phyloP scores from a whole-genome alignment of 1,284 basidiomycete species.

The Leccinum solheimii region DNA sequence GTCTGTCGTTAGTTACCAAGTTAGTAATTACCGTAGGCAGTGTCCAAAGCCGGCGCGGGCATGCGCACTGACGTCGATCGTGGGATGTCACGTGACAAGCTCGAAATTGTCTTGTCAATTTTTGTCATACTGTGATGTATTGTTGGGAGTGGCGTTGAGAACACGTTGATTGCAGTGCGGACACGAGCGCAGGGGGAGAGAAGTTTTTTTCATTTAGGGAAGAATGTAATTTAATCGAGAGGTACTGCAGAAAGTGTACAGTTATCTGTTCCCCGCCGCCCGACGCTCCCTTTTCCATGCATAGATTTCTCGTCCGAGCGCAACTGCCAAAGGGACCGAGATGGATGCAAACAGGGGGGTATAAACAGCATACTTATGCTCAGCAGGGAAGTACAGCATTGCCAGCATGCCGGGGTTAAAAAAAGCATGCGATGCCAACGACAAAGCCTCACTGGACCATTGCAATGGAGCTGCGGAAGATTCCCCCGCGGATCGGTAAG shows the following conservation, averaged over 20 bases:
- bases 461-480: slow-evolving; percentile 53
- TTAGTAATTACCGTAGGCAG: slow-evolving; percentile 1
- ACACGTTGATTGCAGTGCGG: slow-evolving; percentile 22
- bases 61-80: slow-evolving; percentile 24
- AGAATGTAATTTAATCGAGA: slow-evolving; percentile 13
- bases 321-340: slow-evolving; percentile 78
- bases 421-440: slow-evolving; percentile 85
- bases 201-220: slow-evolving; percentile 12
- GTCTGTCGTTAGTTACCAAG: slow-evolving; percentile 12
- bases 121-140: neutral
- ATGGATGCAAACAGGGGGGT: slow-evolving; percentile 90
- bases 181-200: slow-evolving; percentile 10
- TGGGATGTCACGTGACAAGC: slow-evolving; percentile 27
- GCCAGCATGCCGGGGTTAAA: slow-evolving; percentile 97
- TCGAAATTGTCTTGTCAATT: neutral
- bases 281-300: slow-evolving; percentile 50
- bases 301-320: slow-evolving; percentile 66
- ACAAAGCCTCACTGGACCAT: slow-evolving; percentile 67
- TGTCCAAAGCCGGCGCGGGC: neutral
- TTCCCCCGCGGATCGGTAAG: slow-evolving; percentile 24
- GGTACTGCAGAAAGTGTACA: slow-evolving; percentile 1
- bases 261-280: slow-evolving; percentile 21
- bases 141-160: neutral
- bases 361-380: slow-evolving; percentile 95
- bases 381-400: slow-evolving; percentile 93